Percentiles rank a stretch among this genome's conserved stretches.
Evolutionary conservation across 257 asterid genomes (phyloP).

Genomic region (Scutellaria minor): DNA sequence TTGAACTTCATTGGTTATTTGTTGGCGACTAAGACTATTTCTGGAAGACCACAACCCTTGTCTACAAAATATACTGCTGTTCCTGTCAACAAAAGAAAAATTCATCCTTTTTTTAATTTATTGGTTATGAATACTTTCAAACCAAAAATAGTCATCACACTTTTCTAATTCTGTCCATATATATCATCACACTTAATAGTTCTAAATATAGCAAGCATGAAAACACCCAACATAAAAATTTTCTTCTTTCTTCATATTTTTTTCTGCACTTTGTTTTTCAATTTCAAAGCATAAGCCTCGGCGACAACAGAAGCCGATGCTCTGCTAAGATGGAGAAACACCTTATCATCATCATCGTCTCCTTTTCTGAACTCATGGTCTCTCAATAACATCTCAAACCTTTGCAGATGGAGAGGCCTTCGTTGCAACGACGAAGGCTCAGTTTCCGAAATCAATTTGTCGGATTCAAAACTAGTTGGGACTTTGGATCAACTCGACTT

Average conservation of each 20-base stretch:
- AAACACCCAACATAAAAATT: conserved; percentile 27
- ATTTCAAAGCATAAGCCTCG: conserved; percentile 40
- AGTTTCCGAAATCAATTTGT: conserved; percentile 50
- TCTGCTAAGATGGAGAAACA: conserved; percentile 68
- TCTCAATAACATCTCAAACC: conserved; percentile 46
- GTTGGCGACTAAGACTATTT: too few species aligned
- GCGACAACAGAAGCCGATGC: conserved; percentile 66
- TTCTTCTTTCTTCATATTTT: conserved; percentile 38
- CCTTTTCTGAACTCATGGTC: conserved; percentile 66
- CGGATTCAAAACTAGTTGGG: conserved; percentile 50
- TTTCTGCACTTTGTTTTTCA: conserved; percentile 31
- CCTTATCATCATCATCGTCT: conserved; percentile 33
- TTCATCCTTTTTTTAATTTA: too few species aligned
- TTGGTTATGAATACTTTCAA: too few species aligned
- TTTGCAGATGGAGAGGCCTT: conserved; percentile 70
- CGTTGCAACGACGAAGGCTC: conserved; percentile 51
- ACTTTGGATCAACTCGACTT: conserved; percentile 51
- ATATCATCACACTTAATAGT: too few species aligned
- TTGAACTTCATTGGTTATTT: too few species aligned
- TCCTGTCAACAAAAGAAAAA: too few species aligned
- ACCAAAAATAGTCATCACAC: too few species aligned
- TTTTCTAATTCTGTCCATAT: too few species aligned
- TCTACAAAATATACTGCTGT: too few species aligned
- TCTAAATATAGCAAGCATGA: conserved; percentile 35
- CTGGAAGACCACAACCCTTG: too few species aligned